Evolutionary conservation across 257 asterid species (phyloP).

Genomic region (Linderniella brevidens): DNA sequence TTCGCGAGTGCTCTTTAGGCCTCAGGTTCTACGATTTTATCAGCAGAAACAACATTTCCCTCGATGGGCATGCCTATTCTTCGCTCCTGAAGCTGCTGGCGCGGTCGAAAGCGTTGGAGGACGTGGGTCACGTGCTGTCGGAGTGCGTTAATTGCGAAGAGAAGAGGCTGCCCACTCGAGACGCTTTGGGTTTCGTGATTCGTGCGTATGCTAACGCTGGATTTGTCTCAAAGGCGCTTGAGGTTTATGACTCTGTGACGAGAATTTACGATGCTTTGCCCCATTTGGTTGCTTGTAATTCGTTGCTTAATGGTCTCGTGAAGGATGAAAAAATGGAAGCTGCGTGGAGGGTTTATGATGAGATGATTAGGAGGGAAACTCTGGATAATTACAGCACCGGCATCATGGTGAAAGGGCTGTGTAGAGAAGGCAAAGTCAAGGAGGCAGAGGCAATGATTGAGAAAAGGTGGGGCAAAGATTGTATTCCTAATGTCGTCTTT

Average conservation of each 20-base stretch:
- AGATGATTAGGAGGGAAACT: slow-evolving; percentile 32
- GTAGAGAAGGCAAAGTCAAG: slow-evolving; percentile 60
- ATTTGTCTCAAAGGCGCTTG: slow-evolving; percentile 45
- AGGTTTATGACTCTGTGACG: slow-evolving; percentile 32
- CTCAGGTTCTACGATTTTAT: slow-evolving; percentile 60
- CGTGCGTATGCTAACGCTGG: slow-evolving; percentile 41
- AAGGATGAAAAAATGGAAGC: slow-evolving; percentile 29
- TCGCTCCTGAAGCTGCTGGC: slow-evolving; percentile 77
- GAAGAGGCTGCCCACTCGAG: slow-evolving; percentile 50
- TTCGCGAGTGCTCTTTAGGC: slow-evolving; percentile 55
- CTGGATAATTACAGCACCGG: slow-evolving; percentile 68
- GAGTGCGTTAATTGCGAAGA: slow-evolving; percentile 43
- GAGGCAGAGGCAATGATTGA: slow-evolving; percentile 56
- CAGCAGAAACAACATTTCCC: slow-evolving; percentile 23
- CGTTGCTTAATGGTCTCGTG: slow-evolving; percentile 66
- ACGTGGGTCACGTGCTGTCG: slow-evolving; percentile 32
- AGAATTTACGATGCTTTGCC: slow-evolving; percentile 27
- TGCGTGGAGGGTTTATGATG: slow-evolving; percentile 41
- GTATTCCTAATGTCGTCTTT: slow-evolving; percentile 69
- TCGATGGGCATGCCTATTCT: slow-evolving; percentile 65
- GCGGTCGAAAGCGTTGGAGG: slow-evolving; percentile 33
- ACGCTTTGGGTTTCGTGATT: slow-evolving; percentile 44
- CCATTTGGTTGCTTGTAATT: slow-evolving; percentile 45
- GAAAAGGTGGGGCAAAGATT: slow-evolving; percentile 69
- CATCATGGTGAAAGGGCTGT: slow-evolving; percentile 63